Evolutionary conservation across 2,329 filamentous ascomycete genomes (phyloP), one percentile per base, ranked within the genome.

Genomic region (Colletotrichum cuscutae): DNA sequence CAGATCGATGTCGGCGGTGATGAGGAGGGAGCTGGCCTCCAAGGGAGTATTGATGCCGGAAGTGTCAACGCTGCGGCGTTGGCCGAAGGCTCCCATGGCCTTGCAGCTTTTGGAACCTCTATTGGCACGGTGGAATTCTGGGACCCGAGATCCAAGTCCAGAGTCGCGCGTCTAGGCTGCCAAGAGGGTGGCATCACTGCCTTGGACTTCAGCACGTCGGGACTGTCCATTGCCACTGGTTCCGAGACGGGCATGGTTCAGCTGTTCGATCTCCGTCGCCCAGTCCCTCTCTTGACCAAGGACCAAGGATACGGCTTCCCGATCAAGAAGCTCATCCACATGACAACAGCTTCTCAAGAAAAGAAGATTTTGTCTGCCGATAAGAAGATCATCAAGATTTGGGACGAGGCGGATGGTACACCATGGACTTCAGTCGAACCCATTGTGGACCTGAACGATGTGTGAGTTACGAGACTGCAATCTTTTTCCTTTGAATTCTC

Each of bases 361-460:
- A 94, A 94, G 81, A 98, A 98, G 83, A 92, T 99, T 24, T 86
- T 98, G 74, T 97, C 95, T 1, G 91, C 95, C 8, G 97, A 99
- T 83, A 98, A 97, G 84, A 91, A 94, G 75, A 97, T 98, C 77
- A 97, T 99, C 86, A 99, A 99, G 84, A 91, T 99, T 58, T 99
- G 96, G 95, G 95, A 98, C 78, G 91, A 94, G 73, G 85, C 88
- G 42, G 92, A 92, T 71, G 97, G 97, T 68, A 91, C 91, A 26
- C 94, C 96, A 4, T 99, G 97, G 96, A 98, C 97, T 0, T 97
- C 95, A 1, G 94, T 98, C 57, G 97, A 99, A 79, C 97, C 97
- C 2, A 90, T 95, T 8, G 97, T 98, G 7, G 97, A 99, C 80
- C 90, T 99, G 77, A 98, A 98, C 82, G 93, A 94, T 74, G 95